These are phyloP conservation scores for Tulasnella sp. DNA, from an alignment of 768 basidiomycete genomes.

Conservation along the genomic window DNA sequence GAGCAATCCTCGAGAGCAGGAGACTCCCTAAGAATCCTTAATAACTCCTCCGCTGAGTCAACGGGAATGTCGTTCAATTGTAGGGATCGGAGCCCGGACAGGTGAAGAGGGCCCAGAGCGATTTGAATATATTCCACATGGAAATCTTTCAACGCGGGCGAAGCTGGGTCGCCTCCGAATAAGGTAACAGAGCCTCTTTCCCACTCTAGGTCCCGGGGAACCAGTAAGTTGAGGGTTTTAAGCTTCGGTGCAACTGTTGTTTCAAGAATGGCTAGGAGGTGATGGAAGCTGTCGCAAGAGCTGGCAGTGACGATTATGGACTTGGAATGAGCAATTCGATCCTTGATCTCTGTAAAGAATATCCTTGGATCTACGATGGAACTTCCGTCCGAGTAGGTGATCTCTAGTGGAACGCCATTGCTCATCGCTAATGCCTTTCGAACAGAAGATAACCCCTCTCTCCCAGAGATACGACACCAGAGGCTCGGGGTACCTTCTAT, in stretches of 20 bases:
- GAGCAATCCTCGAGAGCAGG: background rate
- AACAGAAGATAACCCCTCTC: background rate
- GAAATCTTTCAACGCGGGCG: background rate
- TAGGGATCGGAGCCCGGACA: background rate
- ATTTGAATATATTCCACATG: background rate
- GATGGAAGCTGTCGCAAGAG: background rate
- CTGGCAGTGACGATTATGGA: background rate
- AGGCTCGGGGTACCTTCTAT: background rate
- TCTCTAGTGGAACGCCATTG: background rate
- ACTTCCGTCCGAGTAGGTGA: background rate
- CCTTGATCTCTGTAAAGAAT: background rate
- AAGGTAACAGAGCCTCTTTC: background rate
- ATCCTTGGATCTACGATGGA: background rate
- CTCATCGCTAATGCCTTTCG: background rate
- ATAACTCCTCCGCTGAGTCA: background rate
- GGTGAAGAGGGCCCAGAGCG: background rate
- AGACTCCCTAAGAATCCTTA: background rate
- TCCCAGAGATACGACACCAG: background rate
- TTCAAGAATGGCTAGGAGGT: background rate
- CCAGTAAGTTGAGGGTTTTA: background rate
- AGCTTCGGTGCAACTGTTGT: background rate
- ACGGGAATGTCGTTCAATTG: background rate
- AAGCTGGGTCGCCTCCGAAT: background rate
- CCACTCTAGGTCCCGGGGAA: too few species aligned
- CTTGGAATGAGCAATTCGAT: background rate